phyloP scores from a whole-genome alignment of 208 protist species.

The Giardia muris region DNA sequence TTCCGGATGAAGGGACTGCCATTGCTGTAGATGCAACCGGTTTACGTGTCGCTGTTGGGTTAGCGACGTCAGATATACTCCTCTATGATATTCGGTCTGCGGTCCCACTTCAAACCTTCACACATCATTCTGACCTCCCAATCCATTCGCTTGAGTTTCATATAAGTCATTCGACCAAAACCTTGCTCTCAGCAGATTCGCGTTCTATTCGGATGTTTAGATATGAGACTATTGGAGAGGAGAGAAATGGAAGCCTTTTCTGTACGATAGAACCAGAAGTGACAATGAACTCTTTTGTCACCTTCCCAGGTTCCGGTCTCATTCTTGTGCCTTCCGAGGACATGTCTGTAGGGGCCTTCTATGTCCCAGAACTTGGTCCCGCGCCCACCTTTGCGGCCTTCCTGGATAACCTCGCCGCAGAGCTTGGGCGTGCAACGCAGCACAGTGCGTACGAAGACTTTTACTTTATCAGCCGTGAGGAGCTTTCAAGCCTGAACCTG shows the following conservation, averaged over 20 bases:
- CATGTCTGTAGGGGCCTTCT: neutral
- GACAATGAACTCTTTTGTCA: neutral
- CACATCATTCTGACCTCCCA: neutral
- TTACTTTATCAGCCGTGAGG: neutral
- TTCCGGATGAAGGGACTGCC: neutral
- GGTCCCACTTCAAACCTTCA: neutral
- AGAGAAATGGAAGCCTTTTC: neutral
- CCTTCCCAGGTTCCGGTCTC: neutral
- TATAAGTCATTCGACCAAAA: neutral
- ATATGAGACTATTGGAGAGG: neutral
- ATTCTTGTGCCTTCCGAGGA: neutral
- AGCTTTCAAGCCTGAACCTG: neutral
- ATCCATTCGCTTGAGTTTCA: neutral
- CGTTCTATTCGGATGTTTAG: neutral
- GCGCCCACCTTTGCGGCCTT: neutral
- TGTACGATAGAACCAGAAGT: neutral
- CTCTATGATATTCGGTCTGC: neutral
- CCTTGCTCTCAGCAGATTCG: neutral
- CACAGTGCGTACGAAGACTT: neutral
- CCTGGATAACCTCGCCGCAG: neutral
- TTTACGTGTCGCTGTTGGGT: neutral
- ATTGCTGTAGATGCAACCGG: neutral
- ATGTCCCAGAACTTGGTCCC: slow-evolving; percentile 5
- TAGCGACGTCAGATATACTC: neutral
- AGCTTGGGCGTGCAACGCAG: neutral